These are phyloP conservation scores for Verticillium isaacii DNA, from an alignment of 2,329 filamentous ascomycete genomes.

Conservation along the genomic window DNA sequence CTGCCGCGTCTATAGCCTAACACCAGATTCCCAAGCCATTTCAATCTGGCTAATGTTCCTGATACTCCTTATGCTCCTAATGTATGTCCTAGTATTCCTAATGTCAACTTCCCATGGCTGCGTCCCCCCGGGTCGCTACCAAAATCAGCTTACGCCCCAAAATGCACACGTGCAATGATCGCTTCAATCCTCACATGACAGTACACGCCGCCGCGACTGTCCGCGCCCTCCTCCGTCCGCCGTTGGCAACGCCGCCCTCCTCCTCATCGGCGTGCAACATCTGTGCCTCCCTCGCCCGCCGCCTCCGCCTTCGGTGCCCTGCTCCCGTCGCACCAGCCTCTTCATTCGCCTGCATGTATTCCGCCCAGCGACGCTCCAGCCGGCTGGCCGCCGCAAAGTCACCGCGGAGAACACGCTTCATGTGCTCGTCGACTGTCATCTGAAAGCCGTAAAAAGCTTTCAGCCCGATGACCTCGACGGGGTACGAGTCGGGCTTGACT, in stretches of 20 bases:
- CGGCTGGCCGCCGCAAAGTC: slow-evolving; percentile 69
- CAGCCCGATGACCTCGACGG: slow-evolving; percentile 74
- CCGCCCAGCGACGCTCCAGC: slow-evolving; percentile 88
- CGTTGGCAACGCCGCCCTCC: slow-evolving; percentile 52
- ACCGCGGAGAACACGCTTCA: slow-evolving; percentile 74
- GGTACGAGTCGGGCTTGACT: slow-evolving; percentile 57
- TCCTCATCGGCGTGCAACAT: slow-evolving; percentile 77
- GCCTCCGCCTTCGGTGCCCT: slow-evolving; percentile 63
- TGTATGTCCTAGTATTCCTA: not conserved
- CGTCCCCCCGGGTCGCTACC: not conserved
- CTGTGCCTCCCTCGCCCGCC: slow-evolving; percentile 77
- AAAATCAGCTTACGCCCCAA: not conserved
- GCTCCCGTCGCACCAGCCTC: slow-evolving; percentile 69
- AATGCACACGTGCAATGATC: not conserved
- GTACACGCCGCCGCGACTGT: slow-evolving; percentile 55
- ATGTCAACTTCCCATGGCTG: not conserved
- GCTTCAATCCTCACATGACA: slow-evolving; percentile 49
- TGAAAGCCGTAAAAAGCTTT: slow-evolving; percentile 97
- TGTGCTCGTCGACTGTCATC: slow-evolving; percentile 90
- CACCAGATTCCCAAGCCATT: not conserved
- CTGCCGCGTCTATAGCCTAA: not conserved
- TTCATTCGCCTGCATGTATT: slow-evolving; percentile 89
- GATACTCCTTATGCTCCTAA: not conserved
- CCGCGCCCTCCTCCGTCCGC: slow-evolving; percentile 56
- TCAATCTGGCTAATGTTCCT: not conserved